Evolutionary conservation across 2,329 filamentous ascomycete genomes (phyloP), one percentile per base, ranked within the genome.

Genomic region (Alternaria arborescens): DNA sequence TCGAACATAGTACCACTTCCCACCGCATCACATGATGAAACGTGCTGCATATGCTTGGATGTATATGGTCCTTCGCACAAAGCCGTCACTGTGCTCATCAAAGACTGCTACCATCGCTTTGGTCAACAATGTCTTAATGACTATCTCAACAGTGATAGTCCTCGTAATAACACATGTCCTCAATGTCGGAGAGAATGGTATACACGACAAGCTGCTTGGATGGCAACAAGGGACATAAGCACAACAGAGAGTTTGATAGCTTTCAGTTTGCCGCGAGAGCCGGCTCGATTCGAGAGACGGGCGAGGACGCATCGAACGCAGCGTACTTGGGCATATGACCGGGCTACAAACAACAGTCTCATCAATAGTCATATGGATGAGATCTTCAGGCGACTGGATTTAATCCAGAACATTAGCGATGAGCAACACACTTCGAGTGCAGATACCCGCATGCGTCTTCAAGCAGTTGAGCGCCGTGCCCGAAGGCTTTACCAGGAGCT

Each of bases 151-250:
- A 67, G 57, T 44, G 26, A 36, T 14, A 56, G 47, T n/a, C 57
- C 42, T 18, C 22, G 24, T 2, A 60, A 26, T 7, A 63, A 67
- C 30, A 53, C 40, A 20, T 63, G 62, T 46, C 62, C 60, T 20
- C 48, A 63, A 55, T 67, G 60, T 30, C 40, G 60, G 46, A 42
- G 42, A 12, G 54, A 44, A 40, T 67, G 62, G 62, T 63, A 60
- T 32, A 46, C 41, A 20, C 52, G 55, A 18, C 24, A 30, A 40
- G 5, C 52, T 12, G 22, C 24, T 11, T 46, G 18, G 12, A 14
- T 41, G 6, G 42, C 41, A 8, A 47, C 60, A 20, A 46, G 57
- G 54, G 48, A 53, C 30, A 54, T 50, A 20, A 54, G 50, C 14
- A 52, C 50, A 20, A 36, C 54, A 3, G 51, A 57, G 26, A 40